Conservation (phyloP, 805 yeast species). For the Starmerella floris region DNA sequence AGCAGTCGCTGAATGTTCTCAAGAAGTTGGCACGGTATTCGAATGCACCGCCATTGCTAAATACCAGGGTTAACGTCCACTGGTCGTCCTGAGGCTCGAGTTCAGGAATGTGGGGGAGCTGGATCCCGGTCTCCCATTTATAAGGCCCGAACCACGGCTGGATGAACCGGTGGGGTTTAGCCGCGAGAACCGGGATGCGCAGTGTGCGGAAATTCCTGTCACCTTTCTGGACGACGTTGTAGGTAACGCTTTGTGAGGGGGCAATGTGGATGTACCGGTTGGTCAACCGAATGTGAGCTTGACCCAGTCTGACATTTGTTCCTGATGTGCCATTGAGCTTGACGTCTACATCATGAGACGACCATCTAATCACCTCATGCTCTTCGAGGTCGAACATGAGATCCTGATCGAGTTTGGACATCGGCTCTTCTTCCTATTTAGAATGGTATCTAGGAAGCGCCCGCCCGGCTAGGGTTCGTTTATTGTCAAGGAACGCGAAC, state of each 20-base stretch:
- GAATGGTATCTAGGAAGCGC: too few species aligned
- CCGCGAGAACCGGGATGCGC: conserved; percentile 18
- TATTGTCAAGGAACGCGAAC: too few species aligned
- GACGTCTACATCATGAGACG: conserved; percentile 4
- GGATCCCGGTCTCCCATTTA: conserved; percentile 22
- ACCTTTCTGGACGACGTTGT: conserved; percentile 22
- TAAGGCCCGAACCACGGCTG: conserved; percentile 32
- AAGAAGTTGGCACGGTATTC: conserved; percentile 21
- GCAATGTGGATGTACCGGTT: conserved; percentile 16
- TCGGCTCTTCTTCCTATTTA: too few species aligned
- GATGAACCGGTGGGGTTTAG: conserved; percentile 17
- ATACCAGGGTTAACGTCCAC: conserved; percentile 23
- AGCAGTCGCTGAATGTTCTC: conserved; percentile 5
- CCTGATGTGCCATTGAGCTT: conserved; percentile 9
- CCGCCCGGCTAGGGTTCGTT: too few species aligned
- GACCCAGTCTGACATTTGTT: conserved; percentile 2
- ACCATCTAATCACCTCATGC: conserved; percentile 8
- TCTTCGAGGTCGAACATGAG: neutral
- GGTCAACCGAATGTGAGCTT: conserved; percentile 15
- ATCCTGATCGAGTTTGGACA: too few species aligned
- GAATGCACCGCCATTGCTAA: conserved; percentile 26
- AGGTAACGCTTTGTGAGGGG: conserved; percentile 14
- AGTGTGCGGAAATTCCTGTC: conserved; percentile 22
- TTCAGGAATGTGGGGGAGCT: neutral
- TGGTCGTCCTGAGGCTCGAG: conserved; percentile 8